Evolutionary conservation across 257 asterid species (phyloP).

Genomic region (Paraleonurus japonicus): DNA sequence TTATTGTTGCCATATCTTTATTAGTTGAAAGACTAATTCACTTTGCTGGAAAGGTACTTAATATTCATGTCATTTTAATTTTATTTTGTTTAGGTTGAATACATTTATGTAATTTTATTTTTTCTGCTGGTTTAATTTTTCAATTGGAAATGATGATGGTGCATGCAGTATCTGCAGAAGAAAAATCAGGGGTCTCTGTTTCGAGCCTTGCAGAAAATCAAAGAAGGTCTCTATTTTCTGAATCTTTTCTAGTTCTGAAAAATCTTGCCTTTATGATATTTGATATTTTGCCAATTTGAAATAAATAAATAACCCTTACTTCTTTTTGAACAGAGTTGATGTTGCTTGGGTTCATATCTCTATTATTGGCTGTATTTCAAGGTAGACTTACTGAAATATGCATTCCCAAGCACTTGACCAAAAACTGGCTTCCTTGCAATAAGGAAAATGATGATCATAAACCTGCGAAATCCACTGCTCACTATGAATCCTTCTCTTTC

Average conservation of each 20-base stretch:
- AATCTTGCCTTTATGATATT: background rate
- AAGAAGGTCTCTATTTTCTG: constrained; percentile 52
- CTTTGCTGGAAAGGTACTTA: constrained; percentile 52
- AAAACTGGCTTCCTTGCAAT: constrained; percentile 68
- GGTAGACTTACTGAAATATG: constrained; percentile 41
- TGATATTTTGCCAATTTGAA: background rate
- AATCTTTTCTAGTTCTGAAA: background rate
- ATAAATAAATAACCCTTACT: background rate
- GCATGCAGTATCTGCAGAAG: constrained; percentile 50
- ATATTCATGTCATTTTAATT: background rate
- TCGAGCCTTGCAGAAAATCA: constrained; percentile 64
- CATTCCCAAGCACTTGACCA: constrained; percentile 41
- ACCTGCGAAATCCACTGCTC: constrained; percentile 27
- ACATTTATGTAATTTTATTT: too few relatives aligned
- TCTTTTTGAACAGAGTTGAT: constrained; percentile 51
- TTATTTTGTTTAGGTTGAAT: background rate
- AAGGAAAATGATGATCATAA: background rate
- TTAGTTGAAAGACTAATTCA: constrained; percentile 54
- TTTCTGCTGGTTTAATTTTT: background rate
- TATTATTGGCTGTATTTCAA: constrained; percentile 54
- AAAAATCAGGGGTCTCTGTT: constrained; percentile 56
- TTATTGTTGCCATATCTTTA: constrained; percentile 63
- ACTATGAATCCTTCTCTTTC: constrained; percentile 17
- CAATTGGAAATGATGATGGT: background rate
- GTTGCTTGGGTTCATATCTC: constrained; percentile 75